Evolutionary conservation across 371 early-diverging fungal genomes (phyloP).

Genomic region (Dentiscutata heterogama): DNA sequence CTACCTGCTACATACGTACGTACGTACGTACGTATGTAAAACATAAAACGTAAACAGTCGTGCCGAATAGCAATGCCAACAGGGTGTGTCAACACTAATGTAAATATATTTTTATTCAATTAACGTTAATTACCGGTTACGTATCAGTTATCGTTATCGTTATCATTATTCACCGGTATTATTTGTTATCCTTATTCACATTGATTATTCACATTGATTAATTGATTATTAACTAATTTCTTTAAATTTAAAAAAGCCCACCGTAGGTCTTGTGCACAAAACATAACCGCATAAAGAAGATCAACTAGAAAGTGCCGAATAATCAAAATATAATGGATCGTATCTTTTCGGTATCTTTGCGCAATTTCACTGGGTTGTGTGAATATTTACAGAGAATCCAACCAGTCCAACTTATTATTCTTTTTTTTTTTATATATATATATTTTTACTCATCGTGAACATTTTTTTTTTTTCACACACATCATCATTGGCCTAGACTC

Average conservation of each 20-base stretch:
- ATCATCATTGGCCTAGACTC: too few species aligned
- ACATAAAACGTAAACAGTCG: too few species aligned
- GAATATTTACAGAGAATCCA: constrained; percentile 3
- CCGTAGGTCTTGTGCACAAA: constrained; percentile 1
- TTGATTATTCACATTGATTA: not conserved
- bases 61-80: too few species aligned
- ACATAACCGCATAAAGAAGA: constrained; percentile 16
- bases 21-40: too few species aligned
- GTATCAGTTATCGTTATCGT: not conserved
- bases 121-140: not conserved
- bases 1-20: too few species aligned
- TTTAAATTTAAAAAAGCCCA: not conserved
- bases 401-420: too few species aligned
- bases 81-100: too few species aligned
- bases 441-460: too few species aligned
- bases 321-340: not conserved
- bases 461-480: too few species aligned
- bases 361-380: constrained; percentile 1
- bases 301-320: not conserved
- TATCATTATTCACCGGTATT: not conserved
- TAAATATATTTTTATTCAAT: too few species aligned
- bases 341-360: constrained; percentile 28
- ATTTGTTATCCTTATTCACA: not conserved
- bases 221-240: not conserved
- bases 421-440: too few species aligned